Conservation (phyloP, 208 protist genomes). For the Entamoeba nuttalli region DNA sequence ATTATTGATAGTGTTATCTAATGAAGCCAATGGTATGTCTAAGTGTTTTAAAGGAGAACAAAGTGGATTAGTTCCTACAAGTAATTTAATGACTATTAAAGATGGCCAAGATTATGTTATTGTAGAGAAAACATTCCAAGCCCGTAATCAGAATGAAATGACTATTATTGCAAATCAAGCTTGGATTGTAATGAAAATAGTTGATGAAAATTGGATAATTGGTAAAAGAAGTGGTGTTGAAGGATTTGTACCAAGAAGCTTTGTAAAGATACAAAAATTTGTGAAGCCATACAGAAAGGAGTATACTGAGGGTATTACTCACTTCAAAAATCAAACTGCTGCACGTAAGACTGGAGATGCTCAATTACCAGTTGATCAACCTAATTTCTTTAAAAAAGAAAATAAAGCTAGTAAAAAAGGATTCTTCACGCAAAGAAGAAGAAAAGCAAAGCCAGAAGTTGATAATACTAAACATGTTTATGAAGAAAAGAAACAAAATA, state of each 20-base stretch:
- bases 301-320: background rate
- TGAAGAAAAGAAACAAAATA: background rate
- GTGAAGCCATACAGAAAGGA: background rate
- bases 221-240: background rate
- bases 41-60: background rate
- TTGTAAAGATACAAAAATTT: background rate
- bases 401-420: background rate
- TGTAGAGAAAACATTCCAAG: background rate
- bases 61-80: background rate
- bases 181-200: background rate
- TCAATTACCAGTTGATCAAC: background rate
- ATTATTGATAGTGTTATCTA: background rate
- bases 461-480: background rate
- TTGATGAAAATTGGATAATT: background rate
- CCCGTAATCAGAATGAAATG: background rate
- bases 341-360: background rate
- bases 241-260: background rate
- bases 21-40: background rate
- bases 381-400: background rate
- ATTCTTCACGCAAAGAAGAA: background rate
- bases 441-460: background rate
- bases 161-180: background rate
- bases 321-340: background rate
- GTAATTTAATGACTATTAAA: background rate
- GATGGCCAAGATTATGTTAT: background rate